Conservation (phyloP, 176 grass and related monocot genomes). For the Neostapfia colusana region DNA sequence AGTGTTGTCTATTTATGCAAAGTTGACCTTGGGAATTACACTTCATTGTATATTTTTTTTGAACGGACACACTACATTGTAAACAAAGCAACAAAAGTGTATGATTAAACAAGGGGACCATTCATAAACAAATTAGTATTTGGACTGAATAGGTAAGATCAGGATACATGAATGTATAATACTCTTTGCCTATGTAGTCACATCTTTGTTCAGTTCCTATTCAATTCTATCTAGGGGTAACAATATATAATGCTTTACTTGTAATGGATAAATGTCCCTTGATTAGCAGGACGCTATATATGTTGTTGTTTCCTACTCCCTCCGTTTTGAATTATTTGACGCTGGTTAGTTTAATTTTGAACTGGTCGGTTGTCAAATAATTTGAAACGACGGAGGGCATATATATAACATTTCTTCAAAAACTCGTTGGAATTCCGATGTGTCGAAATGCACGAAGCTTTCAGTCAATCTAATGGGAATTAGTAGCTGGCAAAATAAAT, state of each 20-base stretch:
- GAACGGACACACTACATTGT: neutral
- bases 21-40: constrained; percentile 9
- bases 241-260: neutral
- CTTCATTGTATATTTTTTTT: neutral
- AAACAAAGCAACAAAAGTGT: neutral
- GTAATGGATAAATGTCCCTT: neutral
- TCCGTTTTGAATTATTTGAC: too few species aligned
- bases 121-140: neutral
- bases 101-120: constrained; percentile 14
- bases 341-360: too few species aligned
- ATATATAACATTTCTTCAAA: neutral
- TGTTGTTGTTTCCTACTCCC: too few species aligned
- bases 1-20: neutral
- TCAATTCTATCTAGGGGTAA: neutral
- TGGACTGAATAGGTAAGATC: neutral
- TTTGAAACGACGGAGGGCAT: too few species aligned
- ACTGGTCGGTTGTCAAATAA: too few species aligned
- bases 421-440: neutral
- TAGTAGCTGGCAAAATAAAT: neutral
- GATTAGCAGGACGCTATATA: neutral
- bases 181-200: too few species aligned
- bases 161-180: neutral
- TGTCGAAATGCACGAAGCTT: neutral
- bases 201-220: too few species aligned
- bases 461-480: neutral